A percentile compares a stretch with the other conserved stretches of the same genome.
Evolutionary conservation across 2,329 filamentous ascomycete genomes (phyloP).

Genomic region (Trichophyton benhamiae): DNA sequence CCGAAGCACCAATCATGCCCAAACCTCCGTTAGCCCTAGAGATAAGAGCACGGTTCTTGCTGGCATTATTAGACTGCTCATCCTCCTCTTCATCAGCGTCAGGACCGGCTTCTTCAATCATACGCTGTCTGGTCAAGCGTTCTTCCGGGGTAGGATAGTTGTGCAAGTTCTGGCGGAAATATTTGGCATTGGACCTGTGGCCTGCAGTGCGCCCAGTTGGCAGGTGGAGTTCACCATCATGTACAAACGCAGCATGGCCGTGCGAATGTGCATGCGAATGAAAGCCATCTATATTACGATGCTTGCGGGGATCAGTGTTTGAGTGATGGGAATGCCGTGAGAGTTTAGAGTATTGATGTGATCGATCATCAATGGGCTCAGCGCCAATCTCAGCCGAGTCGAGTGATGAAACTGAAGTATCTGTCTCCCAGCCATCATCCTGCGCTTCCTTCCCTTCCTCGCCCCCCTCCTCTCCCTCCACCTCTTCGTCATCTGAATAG

Average conservation of each 20-base stretch:
- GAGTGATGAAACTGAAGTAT: conserved; percentile 76
- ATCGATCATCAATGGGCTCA: conserved; percentile 60
- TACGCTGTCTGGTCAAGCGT: conserved; percentile 51
- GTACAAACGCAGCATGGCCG: conserved; percentile 66
- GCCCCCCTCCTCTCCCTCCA: conserved; percentile 34
- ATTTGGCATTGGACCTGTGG: conserved; percentile 73
- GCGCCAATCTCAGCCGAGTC: conserved; percentile 62
- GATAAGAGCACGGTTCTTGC: conserved; percentile 43
- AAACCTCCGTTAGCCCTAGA: conserved; percentile 58
- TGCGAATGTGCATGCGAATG: conserved; percentile 68
- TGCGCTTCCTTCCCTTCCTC: conserved; percentile 46
- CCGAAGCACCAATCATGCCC: conserved; percentile 66
- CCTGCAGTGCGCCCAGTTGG: conserved; percentile 82
- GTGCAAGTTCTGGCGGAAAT: conserved; percentile 86
- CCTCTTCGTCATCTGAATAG: conserved; percentile 66
- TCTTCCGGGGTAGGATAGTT: conserved; percentile 71
- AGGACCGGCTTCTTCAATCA: conserved; percentile 40
- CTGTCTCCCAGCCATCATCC: conserved; percentile 86
- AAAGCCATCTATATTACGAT: conserved; percentile 64
- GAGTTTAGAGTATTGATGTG: conserved; percentile 60
- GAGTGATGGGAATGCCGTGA: conserved; percentile 53
- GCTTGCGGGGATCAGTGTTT: conserved; percentile 57
- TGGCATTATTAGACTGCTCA: conserved; percentile 13
- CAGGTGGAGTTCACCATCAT: conserved; percentile 87
- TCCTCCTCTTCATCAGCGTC: conserved; percentile 39